Evolutionary conservation across 2,329 filamentous ascomycete species (phyloP).

Genomic region (Talaromyces albobiverticillius): DNA sequence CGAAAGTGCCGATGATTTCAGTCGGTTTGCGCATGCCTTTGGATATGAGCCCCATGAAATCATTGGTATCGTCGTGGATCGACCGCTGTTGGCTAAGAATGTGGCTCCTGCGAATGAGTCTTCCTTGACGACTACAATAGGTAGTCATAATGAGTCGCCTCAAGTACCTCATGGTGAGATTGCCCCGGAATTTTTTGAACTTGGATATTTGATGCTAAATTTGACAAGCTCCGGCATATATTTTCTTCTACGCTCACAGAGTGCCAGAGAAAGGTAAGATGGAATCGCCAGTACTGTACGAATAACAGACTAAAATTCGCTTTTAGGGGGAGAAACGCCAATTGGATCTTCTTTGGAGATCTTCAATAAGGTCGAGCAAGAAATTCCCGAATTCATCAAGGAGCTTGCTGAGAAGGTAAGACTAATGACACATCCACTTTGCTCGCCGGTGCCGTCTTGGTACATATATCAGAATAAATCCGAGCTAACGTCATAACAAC

Average conservation of each 20-base stretch:
- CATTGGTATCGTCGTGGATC: constrained; percentile 50
- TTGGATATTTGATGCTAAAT: not conserved
- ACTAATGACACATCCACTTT: no score
- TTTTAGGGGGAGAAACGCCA: constrained; percentile 38
- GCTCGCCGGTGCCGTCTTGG: no score
- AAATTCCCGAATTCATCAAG: constrained; percentile 48
- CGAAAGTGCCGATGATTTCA: constrained; percentile 45
- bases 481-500: no score
- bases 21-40: constrained; percentile 50
- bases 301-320: no score
- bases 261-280: constrained; percentile 17
- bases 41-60: constrained; percentile 49
- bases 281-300: no score
- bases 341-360: constrained; percentile 50
- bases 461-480: no score
- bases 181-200: no score
- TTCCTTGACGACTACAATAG: constrained; percentile 48
- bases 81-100: constrained; percentile 44
- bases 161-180: constrained; percentile 44
- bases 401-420: constrained; percentile 44
- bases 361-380: constrained; percentile 43
- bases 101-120: constrained; percentile 50
- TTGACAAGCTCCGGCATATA: constrained; percentile 43
- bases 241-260: constrained; percentile 49
- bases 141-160: constrained; percentile 52